Evolutionary conservation across 805 yeast genomes (phyloP).

Genomic region (Grigorovia humatica): DNA sequence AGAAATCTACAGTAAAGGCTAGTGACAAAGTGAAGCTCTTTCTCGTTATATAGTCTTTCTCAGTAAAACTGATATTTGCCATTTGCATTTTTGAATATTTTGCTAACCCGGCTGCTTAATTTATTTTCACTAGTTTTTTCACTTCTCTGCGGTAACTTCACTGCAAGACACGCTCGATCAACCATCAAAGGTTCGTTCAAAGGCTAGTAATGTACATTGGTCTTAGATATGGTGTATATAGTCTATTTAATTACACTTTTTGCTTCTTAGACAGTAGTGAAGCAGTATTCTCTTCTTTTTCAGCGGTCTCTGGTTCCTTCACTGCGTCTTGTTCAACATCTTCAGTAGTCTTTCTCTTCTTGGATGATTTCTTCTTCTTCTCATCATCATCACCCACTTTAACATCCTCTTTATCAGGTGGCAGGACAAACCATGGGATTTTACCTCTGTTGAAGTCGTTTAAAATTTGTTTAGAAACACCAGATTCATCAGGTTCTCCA

Average conservation of each 20-base stretch:
- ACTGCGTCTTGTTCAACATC: slow-evolving; percentile 2
- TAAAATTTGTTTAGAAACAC: slow-evolving; percentile 80
- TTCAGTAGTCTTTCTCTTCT: slow-evolving; percentile 8
- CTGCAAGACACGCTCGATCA: too few species aligned
- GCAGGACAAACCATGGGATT: slow-evolving; percentile 95
- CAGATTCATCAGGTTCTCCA: slow-evolving; percentile 94
- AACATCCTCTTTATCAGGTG: slow-evolving; percentile 61
- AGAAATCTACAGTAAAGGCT: too few species aligned
- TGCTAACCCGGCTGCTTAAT: slow-evolving; percentile 1
- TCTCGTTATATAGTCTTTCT: neutral
- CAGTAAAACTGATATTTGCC: neutral
- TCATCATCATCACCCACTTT: slow-evolving; percentile 18
- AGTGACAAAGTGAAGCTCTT: too few species aligned
- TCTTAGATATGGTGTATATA: neutral
- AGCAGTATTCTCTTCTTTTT: slow-evolving; percentile 10
- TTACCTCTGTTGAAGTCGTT: slow-evolving; percentile 95
- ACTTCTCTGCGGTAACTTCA: too few species aligned
- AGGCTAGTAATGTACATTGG: neutral
- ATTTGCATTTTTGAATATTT: neutral
- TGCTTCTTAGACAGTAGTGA: slow-evolving; percentile 1
- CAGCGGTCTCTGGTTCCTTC: slow-evolving; percentile 1
- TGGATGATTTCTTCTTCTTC: slow-evolving; percentile 13
- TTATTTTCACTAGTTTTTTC: too few species aligned
- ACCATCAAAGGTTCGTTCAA: neutral
- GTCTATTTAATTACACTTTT: neutral